phyloP scores from a whole-genome alignment of 108 stramenopile genomes.

The Nannochloropsis granulata region DNA sequence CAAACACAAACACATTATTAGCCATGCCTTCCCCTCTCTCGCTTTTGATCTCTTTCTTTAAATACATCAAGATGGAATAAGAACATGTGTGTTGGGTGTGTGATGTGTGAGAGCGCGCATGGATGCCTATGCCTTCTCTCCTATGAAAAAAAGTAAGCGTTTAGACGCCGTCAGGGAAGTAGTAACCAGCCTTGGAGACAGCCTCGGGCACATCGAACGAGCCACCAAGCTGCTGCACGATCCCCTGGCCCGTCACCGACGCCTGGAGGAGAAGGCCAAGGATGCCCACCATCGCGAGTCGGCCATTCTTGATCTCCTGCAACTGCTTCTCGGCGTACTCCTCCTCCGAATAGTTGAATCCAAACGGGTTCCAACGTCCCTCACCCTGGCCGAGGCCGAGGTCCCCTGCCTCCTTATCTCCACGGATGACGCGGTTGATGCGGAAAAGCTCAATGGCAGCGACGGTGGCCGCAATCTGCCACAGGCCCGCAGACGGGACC shows the following conservation, averaged over 20 bases:
- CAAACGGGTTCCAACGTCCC: conserved; percentile 78
- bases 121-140: not conserved
- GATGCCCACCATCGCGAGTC: conserved; percentile 86
- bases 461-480: conserved; percentile 71
- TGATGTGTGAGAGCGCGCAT: not conserved
- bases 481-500: conserved; percentile 59
- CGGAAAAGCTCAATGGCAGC: conserved; percentile 64
- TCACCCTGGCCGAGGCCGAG: conserved; percentile 70
- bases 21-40: not conserved
- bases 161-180: conserved; percentile 15
- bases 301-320: conserved; percentile 94
- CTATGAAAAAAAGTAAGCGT: not conserved
- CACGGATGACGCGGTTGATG: conserved; percentile 57
- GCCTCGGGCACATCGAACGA: conserved; percentile 44
- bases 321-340: conserved; percentile 58
- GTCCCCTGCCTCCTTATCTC: conserved; percentile 65
- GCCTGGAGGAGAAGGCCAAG: conserved; percentile 72
- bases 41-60: not conserved
- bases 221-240: conserved; percentile 64
- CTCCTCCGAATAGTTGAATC: conserved; percentile 78
- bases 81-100: not conserved
- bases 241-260: conserved; percentile 51
- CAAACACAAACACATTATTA: no score
- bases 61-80: not conserved
- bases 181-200: conserved; percentile 30